Percentiles rank a stretch among this genome's conserved stretches.
Conservation (phyloP, 2,329 filamentous ascomycete genomes). For the Trichoderma sp. region DNA sequence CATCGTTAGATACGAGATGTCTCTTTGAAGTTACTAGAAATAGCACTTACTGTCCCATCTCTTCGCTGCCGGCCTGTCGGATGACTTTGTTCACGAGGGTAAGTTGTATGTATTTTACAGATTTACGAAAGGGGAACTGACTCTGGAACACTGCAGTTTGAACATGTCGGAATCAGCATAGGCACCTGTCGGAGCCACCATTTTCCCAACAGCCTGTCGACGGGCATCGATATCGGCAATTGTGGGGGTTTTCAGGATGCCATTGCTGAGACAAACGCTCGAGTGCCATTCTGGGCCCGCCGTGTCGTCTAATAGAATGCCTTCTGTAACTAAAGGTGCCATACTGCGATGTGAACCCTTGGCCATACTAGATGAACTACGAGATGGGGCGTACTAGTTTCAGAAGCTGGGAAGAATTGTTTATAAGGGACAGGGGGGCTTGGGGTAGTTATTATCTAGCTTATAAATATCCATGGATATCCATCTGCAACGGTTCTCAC, state of each 20-base stretch:
- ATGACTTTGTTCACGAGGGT: conserved; percentile 26
- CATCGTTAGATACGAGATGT: conserved; percentile 26
- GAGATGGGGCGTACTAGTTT: not conserved
- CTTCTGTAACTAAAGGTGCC: not conserved
- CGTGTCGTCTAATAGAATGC: not conserved
- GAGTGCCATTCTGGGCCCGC: not conserved
- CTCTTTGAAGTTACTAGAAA: conserved; percentile 33
- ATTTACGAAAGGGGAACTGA: not conserved
- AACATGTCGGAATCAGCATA: conserved; percentile 4
- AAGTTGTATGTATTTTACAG: not conserved
- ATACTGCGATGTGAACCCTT: not conserved
- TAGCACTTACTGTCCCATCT: conserved; percentile 69
- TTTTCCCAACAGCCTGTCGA: not conserved
- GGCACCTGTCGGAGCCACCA: not conserved
- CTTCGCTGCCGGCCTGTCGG: conserved; percentile 72
- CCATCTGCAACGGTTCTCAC: not conserved
- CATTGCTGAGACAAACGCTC: not conserved
- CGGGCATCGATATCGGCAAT: conserved; percentile 2
- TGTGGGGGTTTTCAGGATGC: not conserved
- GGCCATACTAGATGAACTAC: not conserved
- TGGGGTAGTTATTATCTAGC: not conserved
- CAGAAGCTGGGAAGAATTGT: not conserved
- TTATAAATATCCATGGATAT: not conserved
- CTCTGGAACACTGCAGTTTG: not conserved
- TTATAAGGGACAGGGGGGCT: not conserved